Evolutionary conservation across 495 filamentous ascomycete species (phyloP), one percentile per base, ranked within the genome.

Genomic region (Cryomyces minteri): DNA sequence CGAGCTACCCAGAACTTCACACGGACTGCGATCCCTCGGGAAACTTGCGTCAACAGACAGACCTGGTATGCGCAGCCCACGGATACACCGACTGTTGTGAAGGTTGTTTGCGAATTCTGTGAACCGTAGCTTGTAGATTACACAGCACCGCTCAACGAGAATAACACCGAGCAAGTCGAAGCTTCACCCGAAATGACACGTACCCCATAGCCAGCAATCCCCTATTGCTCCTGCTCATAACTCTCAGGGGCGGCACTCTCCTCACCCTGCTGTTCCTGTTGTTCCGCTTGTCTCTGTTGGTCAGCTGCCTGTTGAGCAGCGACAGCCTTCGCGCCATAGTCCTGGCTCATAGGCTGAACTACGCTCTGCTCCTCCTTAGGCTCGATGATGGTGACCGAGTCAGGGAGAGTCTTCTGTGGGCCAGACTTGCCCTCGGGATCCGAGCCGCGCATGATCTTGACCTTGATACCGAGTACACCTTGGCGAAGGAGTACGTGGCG

Each of bases 391-490:
- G 87, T 95, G 64, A 98, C 90, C 63, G 85, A 83, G 69, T 98
- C 90, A 53, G 90, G 90, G 47, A 98, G 80, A 54, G 87, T 80
- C 75, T 96, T 95, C 68, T 84, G 80, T 51, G 88, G 86, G 54
- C 92, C 92, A 60, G 82, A 74, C 79, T 98, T 98, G 77, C 88
- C 88, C 72, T 98, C 90, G 62, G 92, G 90, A 72, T 98, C 90
- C 61, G 82, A 90, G 61, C 92, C 92, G 66, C 90, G 90, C 90
- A 98, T 98, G 73, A 98, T 98, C 87, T 98, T 98, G 64, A 98
- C 90, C 77, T 98, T 98, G 78, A 98, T 96, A 71, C 90, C 90
- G 48, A 98, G 76, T 54, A 98, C 90, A 80, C 90, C 90, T 74
- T 98, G 90, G 69, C 90, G 83, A 64, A 98, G 87, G 48, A 98